Base-by-base conservation (phyloP, 2,329 filamentous ascomycete species). In the Cladosporium sp. region DNA sequence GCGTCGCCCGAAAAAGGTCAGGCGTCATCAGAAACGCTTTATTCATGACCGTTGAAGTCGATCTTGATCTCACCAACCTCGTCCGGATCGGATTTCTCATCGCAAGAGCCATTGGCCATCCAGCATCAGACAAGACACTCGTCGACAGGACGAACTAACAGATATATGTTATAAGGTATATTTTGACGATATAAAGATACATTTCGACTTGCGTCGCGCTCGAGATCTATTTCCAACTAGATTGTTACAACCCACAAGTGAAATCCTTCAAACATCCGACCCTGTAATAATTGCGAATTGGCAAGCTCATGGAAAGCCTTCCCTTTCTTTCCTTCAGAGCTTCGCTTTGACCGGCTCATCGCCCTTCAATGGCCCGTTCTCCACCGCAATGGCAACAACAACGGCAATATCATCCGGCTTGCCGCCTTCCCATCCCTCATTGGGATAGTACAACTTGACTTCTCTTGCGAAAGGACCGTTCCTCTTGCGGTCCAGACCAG, bases 351-450 rank as follows among this genome's bases (percentile, higher is more conserved):
- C 67, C 18, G 72, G 69, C 60, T 70, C 70, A 23, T 66, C 65
- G 12, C 65, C 62, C 6, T 62, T 68, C 44, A 21, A 26, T n/a
- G 49, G 50, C 59, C 53, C 67, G 62, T 89, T 86, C 70, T 93
- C 89, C 10, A 91, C 88, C 1, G 91, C 92, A 33, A 97, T 82
- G 35, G 89, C 87, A 16, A 93, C 89, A 60, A 99, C 83, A 5
- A 92, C 92, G 73, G 92, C 94, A 66, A 99, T 97, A 78, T 99
- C 95, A 76, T 99, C 95, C 23, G 96, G 87, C 79, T 99, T 99
- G 62, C 95, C 95, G 66, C 95, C 95, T 66, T 88, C 88, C 87
- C 92, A 99, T 66, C 88, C 87, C 78, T 98, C 94, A 44, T 89
- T 83, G 0, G 95, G 94, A 72, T 91, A 96, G 74, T 91, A 89